A percentile compares a stretch with the other conserved stretches of the same genome.
phyloP scores from a whole-genome alignment of 495 filamentous ascomycete species.

The Tuber brumale region DNA sequence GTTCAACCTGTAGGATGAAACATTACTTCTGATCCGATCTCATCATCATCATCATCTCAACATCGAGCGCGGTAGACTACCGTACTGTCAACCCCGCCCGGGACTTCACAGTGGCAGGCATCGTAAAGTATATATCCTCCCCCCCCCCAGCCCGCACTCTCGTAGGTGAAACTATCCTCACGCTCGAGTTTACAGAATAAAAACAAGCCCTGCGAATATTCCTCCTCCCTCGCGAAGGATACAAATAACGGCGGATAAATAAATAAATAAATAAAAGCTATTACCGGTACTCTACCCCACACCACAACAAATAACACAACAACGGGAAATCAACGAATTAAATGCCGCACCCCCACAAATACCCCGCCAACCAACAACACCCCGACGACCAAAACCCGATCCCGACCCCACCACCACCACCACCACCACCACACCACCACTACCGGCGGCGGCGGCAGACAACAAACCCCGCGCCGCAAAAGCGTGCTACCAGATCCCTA shows the following conservation, averaged over 20 bases:
- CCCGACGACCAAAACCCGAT: not conserved
- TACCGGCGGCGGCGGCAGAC: not conserved
- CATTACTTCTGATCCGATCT: not conserved
- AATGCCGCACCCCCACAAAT: not conserved
- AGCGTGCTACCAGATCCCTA: constrained; percentile 13
- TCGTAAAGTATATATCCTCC: not conserved
- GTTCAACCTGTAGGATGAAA: not conserved
- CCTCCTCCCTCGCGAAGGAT: not conserved
- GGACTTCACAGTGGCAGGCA: not conserved
- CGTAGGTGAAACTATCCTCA: not conserved
- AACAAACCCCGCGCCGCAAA: not conserved
- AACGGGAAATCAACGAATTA: not conserved
- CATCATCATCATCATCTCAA: not conserved
- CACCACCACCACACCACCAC: not conserved
- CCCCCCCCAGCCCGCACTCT: not conserved
- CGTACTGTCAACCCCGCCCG: not conserved
- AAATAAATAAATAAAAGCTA: not conserved
- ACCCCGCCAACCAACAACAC: not conserved
- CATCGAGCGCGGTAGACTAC: not conserved
- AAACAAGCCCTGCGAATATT: not conserved
- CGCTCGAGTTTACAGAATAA: not conserved
- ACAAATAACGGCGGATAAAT: not conserved
- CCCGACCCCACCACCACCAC: constrained; percentile 3
- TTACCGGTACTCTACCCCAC: not conserved
- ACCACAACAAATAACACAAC: not conserved